Evolutionary conservation across 2,329 filamentous ascomycete genomes (phyloP).

Genomic region (Dryadomyces quercus-mongolicae): DNA sequence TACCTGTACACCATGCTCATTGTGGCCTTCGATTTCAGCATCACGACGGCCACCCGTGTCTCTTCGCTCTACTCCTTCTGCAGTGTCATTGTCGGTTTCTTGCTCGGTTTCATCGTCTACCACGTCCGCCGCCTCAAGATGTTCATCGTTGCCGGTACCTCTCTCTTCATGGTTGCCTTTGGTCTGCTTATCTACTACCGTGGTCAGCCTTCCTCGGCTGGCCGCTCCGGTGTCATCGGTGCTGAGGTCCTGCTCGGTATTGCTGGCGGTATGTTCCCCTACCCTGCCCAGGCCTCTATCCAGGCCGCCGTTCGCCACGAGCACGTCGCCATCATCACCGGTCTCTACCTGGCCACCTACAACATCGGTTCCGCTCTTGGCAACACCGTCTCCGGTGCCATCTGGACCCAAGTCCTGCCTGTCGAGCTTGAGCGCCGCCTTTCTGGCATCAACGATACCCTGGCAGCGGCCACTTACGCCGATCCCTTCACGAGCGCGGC

Average conservation of each 20-base stretch:
- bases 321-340: constrained; percentile 51
- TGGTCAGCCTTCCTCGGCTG: constrained; percentile 30
- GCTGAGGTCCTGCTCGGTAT: constrained; percentile 51
- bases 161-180: constrained; percentile 52
- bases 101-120: constrained; percentile 45
- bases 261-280: constrained; percentile 50
- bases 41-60: constrained; percentile 45
- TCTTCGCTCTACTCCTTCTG: constrained; percentile 44
- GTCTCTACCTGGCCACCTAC: constrained; percentile 50
- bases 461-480: constrained; percentile 23
- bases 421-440: constrained; percentile 22
- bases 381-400: constrained; percentile 46
- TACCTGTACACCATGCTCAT: constrained; percentile 52
- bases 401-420: constrained; percentile 49
- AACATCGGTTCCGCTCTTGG: constrained; percentile 50
- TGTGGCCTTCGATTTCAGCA: constrained; percentile 47
- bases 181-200: constrained; percentile 52
- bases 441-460: constrained; percentile 22
- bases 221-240: constrained; percentile 45
- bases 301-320: constrained; percentile 31
- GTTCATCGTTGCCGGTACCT: constrained; percentile 50
- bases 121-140: constrained; percentile 46
- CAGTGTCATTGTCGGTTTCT: constrained; percentile 44
- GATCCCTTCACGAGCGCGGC: constrained; percentile 21
- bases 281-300: constrained; percentile 32